phyloP scores from a whole-genome alignment of 2,329 filamentous ascomycete species.

The Coniochaeta prunicola region DNA sequence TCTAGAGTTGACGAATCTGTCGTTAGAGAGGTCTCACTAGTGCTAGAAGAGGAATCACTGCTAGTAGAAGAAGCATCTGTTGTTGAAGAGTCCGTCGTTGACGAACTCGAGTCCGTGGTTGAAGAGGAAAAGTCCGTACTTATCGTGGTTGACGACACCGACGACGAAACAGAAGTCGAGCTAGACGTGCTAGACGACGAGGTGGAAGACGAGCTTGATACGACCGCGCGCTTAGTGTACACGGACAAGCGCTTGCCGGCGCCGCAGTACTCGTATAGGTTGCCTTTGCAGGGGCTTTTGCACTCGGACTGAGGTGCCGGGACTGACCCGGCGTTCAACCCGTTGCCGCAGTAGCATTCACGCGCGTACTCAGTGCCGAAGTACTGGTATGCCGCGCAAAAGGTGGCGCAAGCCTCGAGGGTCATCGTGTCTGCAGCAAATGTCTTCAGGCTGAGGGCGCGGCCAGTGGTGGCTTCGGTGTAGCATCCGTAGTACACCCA shows the following conservation, averaged over 20 bases:
- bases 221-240: constrained; percentile 12
- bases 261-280: constrained; percentile 27
- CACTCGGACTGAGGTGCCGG: constrained; percentile 23
- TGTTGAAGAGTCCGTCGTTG: neutral
- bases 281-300: constrained; percentile 27
- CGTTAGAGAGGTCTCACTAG: neutral
- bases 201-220: neutral
- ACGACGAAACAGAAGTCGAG: neutral
- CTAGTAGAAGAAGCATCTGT: neutral
- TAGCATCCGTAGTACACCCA: constrained; percentile 40
- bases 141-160: neutral
- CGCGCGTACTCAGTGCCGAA: constrained; percentile 45
- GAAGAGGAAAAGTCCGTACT: neutral
- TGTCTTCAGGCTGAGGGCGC: constrained; percentile 32
- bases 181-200: neutral
- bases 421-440: constrained; percentile 42
- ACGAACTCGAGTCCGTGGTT: neutral
- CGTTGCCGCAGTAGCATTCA: constrained; percentile 46
- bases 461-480: constrained; percentile 32
- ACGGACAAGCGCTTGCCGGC: constrained; percentile 25
- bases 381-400: constrained; percentile 38
- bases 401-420: constrained; percentile 35
- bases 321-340: constrained; percentile 24
- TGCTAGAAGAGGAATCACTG: neutral
- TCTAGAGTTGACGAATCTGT: neutral